phyloP scores from a whole-genome alignment of 2,329 filamentous ascomycete genomes.

The Colletotrichum karsti region DNA sequence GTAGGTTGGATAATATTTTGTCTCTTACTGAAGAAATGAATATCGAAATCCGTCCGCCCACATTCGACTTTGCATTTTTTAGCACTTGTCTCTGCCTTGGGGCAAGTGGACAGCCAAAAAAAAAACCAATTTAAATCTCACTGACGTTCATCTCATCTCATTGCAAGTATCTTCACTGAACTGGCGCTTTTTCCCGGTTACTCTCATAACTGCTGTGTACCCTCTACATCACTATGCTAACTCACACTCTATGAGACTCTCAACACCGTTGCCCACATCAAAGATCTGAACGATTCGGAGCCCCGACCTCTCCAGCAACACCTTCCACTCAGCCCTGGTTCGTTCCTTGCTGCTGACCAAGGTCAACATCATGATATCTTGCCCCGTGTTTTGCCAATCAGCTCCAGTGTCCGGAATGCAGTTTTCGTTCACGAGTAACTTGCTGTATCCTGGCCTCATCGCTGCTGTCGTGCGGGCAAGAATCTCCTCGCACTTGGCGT shows the following conservation, averaged over 20 bases:
- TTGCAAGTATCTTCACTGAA: too few relatives aligned
- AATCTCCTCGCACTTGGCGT: constrained; percentile 41
- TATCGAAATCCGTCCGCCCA: too few relatives aligned
- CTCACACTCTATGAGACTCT: constrained; percentile 49
- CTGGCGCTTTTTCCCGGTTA: too few relatives aligned
- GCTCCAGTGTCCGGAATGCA: constrained; percentile 41
- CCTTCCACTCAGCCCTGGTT: constrained; percentile 43
- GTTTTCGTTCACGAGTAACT: constrained; percentile 41
- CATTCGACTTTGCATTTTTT: too few relatives aligned
- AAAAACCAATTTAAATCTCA: too few relatives aligned
- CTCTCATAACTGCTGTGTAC: too few relatives aligned
- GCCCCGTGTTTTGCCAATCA: constrained; percentile 43
- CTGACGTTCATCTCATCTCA: too few relatives aligned
- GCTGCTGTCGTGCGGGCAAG: constrained; percentile 38
- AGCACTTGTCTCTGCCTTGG: too few relatives aligned
- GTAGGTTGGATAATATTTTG: too few relatives aligned
- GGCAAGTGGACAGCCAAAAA: too few relatives aligned
- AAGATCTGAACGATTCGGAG: constrained; percentile 45
- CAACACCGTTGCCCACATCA: constrained; percentile 39
- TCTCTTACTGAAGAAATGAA: too few relatives aligned
- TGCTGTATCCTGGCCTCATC: constrained; percentile 43
- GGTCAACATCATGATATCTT: constrained; percentile 48
- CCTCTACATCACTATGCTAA: constrained; percentile 15
- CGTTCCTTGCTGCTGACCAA: constrained; percentile 42
- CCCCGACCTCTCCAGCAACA: constrained; percentile 37